These are phyloP conservation scores for Herpetomonas muscarum DNA, from an alignment of 208 protist species.

Conservation along the genomic window DNA sequence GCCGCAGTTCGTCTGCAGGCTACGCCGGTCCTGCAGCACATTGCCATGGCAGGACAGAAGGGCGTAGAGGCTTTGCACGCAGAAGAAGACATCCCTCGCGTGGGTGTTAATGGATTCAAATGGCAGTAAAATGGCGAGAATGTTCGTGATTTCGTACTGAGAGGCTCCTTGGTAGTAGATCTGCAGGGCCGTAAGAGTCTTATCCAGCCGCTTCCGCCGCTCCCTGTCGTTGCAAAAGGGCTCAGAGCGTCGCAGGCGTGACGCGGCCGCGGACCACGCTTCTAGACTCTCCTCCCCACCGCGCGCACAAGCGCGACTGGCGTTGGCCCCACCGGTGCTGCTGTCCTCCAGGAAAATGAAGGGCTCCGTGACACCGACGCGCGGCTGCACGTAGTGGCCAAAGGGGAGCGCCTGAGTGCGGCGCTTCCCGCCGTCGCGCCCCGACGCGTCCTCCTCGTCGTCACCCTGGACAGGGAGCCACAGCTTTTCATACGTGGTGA, in stretches of 20 bases:
- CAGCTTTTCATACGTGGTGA: constrained; percentile 32
- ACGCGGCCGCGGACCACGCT: constrained; percentile 4
- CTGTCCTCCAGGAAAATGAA: constrained; percentile 9
- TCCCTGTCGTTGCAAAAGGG: constrained; percentile 16
- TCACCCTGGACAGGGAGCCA: constrained; percentile 12
- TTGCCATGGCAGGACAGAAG: constrained; percentile 56
- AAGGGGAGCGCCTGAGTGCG: not conserved
- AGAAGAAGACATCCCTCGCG: constrained; percentile 69
- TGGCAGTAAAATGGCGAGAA: constrained; percentile 17
- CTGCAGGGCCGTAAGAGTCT: constrained; percentile 44
- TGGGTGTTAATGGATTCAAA: constrained; percentile 1
- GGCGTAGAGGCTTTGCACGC: constrained; percentile 38
- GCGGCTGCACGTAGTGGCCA: constrained; percentile 7
- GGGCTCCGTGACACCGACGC: not conserved
- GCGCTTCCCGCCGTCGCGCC: constrained; percentile 8
- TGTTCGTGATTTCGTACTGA: constrained; percentile 44
- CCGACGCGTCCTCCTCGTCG: constrained; percentile 13
- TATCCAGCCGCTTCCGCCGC: constrained; percentile 31
- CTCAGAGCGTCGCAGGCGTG: constrained; percentile 3
- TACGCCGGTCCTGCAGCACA: constrained; percentile 51
- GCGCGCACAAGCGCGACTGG: not conserved
- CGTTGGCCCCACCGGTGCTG: constrained; percentile 9
- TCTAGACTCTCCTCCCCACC: constrained; percentile 6
- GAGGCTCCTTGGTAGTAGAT: constrained; percentile 52
- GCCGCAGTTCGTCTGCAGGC: constrained; percentile 70